Base-by-base conservation (phyloP, 2,329 filamentous ascomycete species). In the Bipolaris zeicola region DNA sequence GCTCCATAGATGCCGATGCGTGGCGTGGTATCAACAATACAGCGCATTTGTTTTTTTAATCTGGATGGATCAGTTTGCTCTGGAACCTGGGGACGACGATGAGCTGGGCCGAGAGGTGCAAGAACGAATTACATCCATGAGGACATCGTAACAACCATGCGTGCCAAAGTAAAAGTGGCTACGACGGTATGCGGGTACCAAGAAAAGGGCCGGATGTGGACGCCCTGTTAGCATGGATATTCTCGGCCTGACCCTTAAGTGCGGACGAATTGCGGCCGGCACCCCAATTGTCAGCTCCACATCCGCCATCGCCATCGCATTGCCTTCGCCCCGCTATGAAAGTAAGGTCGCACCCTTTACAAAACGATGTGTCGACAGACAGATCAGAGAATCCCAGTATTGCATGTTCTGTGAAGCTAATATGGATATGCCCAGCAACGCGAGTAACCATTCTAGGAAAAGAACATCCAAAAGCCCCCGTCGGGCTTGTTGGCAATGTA, bases 401-500 rank as follows among this genome's bases (percentile, higher is more conserved):
- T 24, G 22, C 13, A 37, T 36, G 16, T 28, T 38, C 11, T 47
- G 37, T 43, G 45, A 37, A 46, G 38, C 36, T 47, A 60, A 38
- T 2, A 69, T 70, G 67, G 69, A 69, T 34, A 58, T 57, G 14
- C 51, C 58, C 45, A 64, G 58, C 50, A 56, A 47, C 24, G 34
- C 62, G 8, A 66, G 57, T 44, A 52, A 63, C 46, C 59, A 59
- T 18, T 51, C 39, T 8, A 60, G 58, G 58, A 75, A 75, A 57
- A 57, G 73, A 31, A 57, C 65, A 16, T 59, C 58, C n/a, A 71
- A 65, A 56, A 61, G 66, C 36, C 52, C 72, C 33, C 69, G 63
- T 54, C 62, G 71, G 47, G 63, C 68, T 37, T 75, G 70, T 52
- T 72, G 72, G 70, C 70, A 75, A 65, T 76, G 73, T 76, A 61